Evolutionary conservation across 2,329 filamentous ascomycete species (phyloP).

Genomic region (Fusarium domesticum): DNA sequence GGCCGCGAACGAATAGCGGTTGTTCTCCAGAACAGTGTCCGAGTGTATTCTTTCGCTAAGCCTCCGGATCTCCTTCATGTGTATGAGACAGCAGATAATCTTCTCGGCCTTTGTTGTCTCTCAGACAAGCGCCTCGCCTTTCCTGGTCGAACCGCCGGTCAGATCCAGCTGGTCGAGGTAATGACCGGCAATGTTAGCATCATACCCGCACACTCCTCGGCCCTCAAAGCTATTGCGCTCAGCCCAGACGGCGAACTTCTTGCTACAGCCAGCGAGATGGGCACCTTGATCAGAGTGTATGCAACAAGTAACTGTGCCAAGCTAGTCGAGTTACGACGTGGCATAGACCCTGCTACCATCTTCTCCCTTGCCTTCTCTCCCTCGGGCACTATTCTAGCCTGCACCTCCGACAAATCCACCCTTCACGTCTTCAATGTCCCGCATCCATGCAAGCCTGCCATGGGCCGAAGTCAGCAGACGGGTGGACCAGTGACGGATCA

Average conservation of each 20-base stretch:
- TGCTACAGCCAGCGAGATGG: constrained; percentile 87
- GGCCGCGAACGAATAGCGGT: constrained; percentile 75
- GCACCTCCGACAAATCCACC: constrained; percentile 94
- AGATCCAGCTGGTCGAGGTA: constrained; percentile 83
- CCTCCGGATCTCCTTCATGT: constrained; percentile 67
- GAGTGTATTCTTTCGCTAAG: constrained; percentile 75
- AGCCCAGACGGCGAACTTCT: constrained; percentile 77
- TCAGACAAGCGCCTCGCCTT: constrained; percentile 73
- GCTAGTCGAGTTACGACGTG: constrained; percentile 79
- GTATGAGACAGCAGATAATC: constrained; percentile 85
- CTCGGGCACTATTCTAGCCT: constrained; percentile 74
- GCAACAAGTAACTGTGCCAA: constrained; percentile 76
- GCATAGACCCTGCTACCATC: constrained; percentile 82
- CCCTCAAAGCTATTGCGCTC: constrained; percentile 74
- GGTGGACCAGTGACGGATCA: constrained; percentile 35
- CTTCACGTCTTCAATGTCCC: constrained; percentile 91
- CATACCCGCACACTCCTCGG: constrained; percentile 81
- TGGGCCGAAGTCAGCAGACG: constrained; percentile 32
- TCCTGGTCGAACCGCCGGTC: constrained; percentile 81
- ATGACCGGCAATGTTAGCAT: constrained; percentile 82
- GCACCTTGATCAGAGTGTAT: constrained; percentile 86
- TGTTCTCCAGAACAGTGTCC: constrained; percentile 76
- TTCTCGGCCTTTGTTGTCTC: constrained; percentile 74
- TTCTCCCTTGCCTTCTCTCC: constrained; percentile 88
- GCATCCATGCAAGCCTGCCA: constrained; percentile 44